Base-by-base conservation (phyloP, 768 basidiomycete genomes). In the Tricholoma terreum region DNA sequence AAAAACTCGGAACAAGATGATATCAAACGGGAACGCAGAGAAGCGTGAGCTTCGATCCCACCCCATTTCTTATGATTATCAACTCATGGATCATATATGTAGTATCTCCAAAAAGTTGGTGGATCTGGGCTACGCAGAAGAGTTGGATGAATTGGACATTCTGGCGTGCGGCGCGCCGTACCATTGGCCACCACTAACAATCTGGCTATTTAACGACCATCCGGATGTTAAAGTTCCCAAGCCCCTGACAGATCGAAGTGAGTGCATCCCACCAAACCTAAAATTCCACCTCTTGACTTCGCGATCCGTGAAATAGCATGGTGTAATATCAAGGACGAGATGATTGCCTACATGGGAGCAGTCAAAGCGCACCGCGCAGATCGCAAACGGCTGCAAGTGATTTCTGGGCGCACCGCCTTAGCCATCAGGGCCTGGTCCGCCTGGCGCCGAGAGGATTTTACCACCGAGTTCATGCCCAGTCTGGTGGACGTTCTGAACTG, bases 231-330 rank as follows among this genome's bases (percentile, higher is more conserved):
- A 59, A 46, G 33, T 54, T 4, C 21, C 36, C 15, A 61, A 63
- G 48, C 62, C 61, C 24, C 49, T 66, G 38, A 66, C 65, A 11
- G 58, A 62, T 11, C 56, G 59, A 22, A 56, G 65, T 68, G 49
- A 50, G 62, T 61, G 14, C 22, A n/a, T 27, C 10, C 10, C 14
- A 36, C 9, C 17, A 11, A 5, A 19, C 11, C 19, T 3, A 10
- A 2, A 15, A 17, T 55, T 34, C 6, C 24, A 14, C 11, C 21
- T 34, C 52, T 10, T 52, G 10, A 48, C 42, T 17, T 12, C 22
- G 6, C n/a, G n/a, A n/a, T n/a, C n/a, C n/a, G n/a, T n/a, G 12
- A n/a, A n/a, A 7, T 34, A 73, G 72, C 52, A 2, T 71, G 71
- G 70, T 58, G 63, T 0, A 70, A 62, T 22, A 70, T 73, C n/a